Evolutionary conservation across 2,329 filamentous ascomycete genomes (phyloP).

Genomic region (Sporothrix brasiliensis): DNA sequence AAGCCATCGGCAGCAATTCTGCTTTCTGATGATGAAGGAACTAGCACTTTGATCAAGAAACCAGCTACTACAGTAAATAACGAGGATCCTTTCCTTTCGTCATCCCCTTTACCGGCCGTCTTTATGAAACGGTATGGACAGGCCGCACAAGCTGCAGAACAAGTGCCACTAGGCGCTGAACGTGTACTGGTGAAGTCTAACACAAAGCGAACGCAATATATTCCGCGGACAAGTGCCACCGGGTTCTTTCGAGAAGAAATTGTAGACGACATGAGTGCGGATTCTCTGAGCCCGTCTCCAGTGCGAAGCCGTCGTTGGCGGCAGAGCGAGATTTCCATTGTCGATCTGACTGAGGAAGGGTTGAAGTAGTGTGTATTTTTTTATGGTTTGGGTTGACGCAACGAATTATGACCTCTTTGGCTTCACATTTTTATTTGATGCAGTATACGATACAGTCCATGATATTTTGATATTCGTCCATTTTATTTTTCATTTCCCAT

Average conservation of each 20-base stretch:
- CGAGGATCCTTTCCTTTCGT: neutral
- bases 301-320: conserved; percentile 24
- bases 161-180: neutral
- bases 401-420: neutral
- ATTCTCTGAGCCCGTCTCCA: neutral
- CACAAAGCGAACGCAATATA: conserved; percentile 36
- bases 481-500: neutral
- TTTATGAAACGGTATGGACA: neutral
- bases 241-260: conserved; percentile 41
- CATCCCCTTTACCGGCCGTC: conserved; percentile 3
- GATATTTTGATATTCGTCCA: neutral
- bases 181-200: neutral
- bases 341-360: conserved; percentile 26
- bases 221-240: conserved; percentile 38
- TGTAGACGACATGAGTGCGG: conserved; percentile 34
- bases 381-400: neutral
- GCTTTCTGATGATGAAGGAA: conserved; percentile 24
- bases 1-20: neutral
- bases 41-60: too few species aligned
- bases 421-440: neutral
- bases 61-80: neutral
- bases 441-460: too few species aligned
- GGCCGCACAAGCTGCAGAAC: neutral
- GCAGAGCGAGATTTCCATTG: conserved; percentile 22
- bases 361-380: neutral